Base-by-base conservation (phyloP, 2,329 filamentous ascomycete species). In the Pyricularia sp. region DNA sequence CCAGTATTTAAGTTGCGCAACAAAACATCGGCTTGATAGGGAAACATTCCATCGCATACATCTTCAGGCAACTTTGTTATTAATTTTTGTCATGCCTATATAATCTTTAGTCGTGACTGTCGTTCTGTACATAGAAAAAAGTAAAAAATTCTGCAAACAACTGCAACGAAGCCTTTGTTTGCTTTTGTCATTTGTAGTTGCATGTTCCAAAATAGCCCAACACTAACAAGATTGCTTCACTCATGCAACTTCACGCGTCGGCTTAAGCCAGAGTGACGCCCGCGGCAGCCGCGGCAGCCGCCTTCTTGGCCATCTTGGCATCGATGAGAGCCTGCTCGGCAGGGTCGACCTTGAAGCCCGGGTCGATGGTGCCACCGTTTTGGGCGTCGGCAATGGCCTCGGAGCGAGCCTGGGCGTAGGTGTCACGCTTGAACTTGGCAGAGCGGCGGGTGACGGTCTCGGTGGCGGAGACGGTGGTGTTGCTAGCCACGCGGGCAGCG, bases 321-420 rank as follows among this genome's bases (percentile, higher is more conserved):
- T 50, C 66, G 50, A 67, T 31, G 5, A 67, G 28, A 4, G 42
- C 66, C 66, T 67, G 25, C 66, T 67, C 66, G 26, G 6, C 55
- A 11, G 66, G 42, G 20, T 50, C 25, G 55, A 67, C 30, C 12
- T 4, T 30, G 5, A 71, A 33, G 3, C 69, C 20, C 7, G 69
- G 64, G 5, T 72, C 72, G 14, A 68, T 71, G 1, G 69, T 73
- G 17, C 65, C 68, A 5, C 68, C 68, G 17, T 73, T 72, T 14
- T 70, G 66, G 9, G 69, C 69, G 33, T 71, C 69, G 6, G 70
- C 70, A 17, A 70, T 61, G 11, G 71, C 71, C 31, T 71, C 71
- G 31, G 31, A 65, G n/a, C 7, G 64, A 50, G 31, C 33, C 20
- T 23, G 64, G 10, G 64, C n/a, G 31, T 25, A 42, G n/a, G 9